Evolutionary conservation across 805 yeast species (phyloP).

Genomic region (Suhomyces sp.): DNA sequence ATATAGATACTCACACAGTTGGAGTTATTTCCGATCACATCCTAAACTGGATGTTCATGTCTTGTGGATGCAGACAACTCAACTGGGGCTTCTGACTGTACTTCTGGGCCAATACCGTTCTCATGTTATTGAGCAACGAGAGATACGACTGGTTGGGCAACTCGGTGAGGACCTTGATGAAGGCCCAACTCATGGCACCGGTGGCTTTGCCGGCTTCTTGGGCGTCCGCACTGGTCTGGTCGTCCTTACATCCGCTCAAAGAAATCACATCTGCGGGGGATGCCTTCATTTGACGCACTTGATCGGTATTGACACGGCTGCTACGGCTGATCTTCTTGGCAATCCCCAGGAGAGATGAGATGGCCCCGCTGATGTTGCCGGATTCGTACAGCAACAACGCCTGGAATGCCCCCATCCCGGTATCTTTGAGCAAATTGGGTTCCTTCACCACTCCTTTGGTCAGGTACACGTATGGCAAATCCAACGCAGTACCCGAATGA

Average conservation of each 20-base stretch:
- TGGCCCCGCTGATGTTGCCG: conserved; percentile 39
- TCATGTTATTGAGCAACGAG: conserved; percentile 36
- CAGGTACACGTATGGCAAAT: conserved; percentile 38
- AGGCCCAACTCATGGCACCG: conserved; percentile 42
- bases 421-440: conserved; percentile 35
- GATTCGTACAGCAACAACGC: conserved; percentile 31
- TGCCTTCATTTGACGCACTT: conserved; percentile 25
- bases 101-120: conserved; percentile 27
- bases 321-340: conserved; percentile 29
- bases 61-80: conserved; percentile 39
- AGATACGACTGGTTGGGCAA: conserved; percentile 33
- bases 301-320: conserved; percentile 19
- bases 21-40: conserved; percentile 14
- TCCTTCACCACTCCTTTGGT: conserved; percentile 41
- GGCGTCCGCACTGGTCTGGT: conserved; percentile 42
- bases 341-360: conserved; percentile 32
- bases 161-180: conserved; percentile 26
- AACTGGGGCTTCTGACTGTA: conserved; percentile 41
- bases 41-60: conserved; percentile 34
- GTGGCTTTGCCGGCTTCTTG: conserved; percentile 32
- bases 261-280: conserved; percentile 39
- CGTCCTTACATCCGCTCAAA: conserved; percentile 39
- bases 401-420: conserved; percentile 32
- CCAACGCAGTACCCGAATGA: conserved; percentile 41
- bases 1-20: background rate